A percentile compares a stretch with the other conserved stretches of the same genome.
Evolutionary conservation across 169 alveolate species (phyloP).

Genomic region (Plasmodium coatneyi): DNA sequence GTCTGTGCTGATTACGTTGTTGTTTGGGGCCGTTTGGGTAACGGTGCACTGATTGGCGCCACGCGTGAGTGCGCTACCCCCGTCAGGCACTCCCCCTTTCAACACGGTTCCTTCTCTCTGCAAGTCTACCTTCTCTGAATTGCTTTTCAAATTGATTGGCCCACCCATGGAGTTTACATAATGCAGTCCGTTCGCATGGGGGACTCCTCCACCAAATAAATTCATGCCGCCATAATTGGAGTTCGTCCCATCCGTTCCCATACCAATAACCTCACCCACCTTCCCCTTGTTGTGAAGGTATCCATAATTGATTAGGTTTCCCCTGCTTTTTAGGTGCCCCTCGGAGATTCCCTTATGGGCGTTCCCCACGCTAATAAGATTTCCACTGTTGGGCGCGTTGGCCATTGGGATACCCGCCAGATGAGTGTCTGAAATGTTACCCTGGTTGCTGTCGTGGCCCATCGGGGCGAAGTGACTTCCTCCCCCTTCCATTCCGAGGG

Average conservation of each 20-base stretch:
- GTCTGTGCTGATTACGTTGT: slow-evolving; percentile 34
- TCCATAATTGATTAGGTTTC: slow-evolving; percentile 15
- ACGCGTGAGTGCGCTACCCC: background rate
- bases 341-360: background rate
- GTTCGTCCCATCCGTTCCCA: background rate
- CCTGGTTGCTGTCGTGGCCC: background rate
- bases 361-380: background rate
- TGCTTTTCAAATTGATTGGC: background rate
- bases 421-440: background rate
- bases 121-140: background rate
- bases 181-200: background rate
- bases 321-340: background rate
- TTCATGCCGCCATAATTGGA: background rate
- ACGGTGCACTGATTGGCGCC: background rate
- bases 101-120: background rate
- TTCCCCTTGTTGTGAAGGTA: slow-evolving; percentile 16
- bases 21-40: background rate
- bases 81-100: background rate
- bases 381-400: background rate
- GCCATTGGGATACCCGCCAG: background rate
- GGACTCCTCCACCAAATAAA: background rate
- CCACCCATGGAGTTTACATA: background rate
- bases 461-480: background rate
- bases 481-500: background rate
- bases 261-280: background rate